Base-by-base conservation (phyloP, 805 yeast species). In the Sugiyamaella marilandica region DNA sequence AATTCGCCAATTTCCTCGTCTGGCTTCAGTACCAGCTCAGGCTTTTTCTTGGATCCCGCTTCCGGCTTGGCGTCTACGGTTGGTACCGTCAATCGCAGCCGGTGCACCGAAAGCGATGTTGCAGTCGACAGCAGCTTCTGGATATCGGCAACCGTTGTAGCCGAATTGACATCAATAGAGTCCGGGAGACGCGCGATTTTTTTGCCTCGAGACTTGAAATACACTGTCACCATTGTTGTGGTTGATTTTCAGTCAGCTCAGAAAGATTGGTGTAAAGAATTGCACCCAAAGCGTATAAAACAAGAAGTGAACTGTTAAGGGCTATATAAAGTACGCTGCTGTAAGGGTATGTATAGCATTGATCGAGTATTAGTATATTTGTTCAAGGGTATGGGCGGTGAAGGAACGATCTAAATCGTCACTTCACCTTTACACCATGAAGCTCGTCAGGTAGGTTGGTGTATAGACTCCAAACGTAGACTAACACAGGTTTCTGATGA, bases 401-500 rank as follows among this genome's bases (percentile, higher is more conserved):
- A 16, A 24, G 10, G 26, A 13, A n/a, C n/a, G 34, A 10, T 32
- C 16, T 2, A 21, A 41, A 26, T 19, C 29, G 34, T 10, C 21
- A 41, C 34, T 41, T 24, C 45, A 41, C 45, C 33, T 19, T 24
- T 29, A 26, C 33, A 61, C 46, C 45, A 78, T 84, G 90, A 84
- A 84, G 72, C 69, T 85, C 55, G 87, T 84, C 13, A 72, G 84
- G 70, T 66, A 53, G 37, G 70, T 47, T 11, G 19, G 7, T n/a
- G n/a, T n/a, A 18, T 35, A 24, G 29, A 24, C n/a, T 24, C 7
- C 29, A 7, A 24, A 24, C 29, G 29, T 7, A 24, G 29, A 7
- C 29, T 24, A 52, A 45, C 49, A 11, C 52, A 71, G 79, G 55
- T 90, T 92, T 67, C 73, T 92, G 55, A 87, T 87, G 87, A 90